Evolutionary conservation across 2,329 filamentous ascomycete species (phyloP).

Genomic region (Leptographium wingfieldii): DNA sequence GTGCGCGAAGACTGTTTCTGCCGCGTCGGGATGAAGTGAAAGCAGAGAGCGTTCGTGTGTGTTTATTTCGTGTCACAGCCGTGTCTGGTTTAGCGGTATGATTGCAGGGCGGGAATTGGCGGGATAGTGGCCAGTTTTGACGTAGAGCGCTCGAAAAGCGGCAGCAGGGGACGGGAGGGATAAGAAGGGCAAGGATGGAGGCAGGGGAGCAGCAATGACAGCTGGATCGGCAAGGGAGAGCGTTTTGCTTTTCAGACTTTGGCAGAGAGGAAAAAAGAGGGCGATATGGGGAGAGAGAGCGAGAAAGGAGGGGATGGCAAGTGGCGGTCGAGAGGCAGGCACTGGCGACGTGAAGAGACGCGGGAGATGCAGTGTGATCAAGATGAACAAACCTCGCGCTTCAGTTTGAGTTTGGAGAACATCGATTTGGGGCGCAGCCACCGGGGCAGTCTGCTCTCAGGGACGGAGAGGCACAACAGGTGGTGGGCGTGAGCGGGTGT

Average conservation of each 20-base stretch:
- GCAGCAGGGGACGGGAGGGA: neutral
- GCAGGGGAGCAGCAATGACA: neutral
- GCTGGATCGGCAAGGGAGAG: neutral
- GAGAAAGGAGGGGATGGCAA: neutral
- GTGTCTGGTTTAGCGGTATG: neutral
- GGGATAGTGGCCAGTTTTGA: neutral
- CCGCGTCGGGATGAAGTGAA: neutral
- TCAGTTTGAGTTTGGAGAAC: slow-evolving; percentile 17
- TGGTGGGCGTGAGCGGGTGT: neutral
- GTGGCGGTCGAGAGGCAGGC: too few species aligned
- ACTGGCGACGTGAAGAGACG: neutral
- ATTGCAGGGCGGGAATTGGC: neutral
- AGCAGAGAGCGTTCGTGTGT: neutral
- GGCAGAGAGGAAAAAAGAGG: neutral
- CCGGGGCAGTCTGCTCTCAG: neutral
- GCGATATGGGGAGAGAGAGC: neutral
- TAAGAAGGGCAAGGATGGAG: neutral
- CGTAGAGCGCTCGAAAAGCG: neutral
- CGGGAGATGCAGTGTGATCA: neutral
- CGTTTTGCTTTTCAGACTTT: neutral
- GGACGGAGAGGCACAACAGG: neutral
- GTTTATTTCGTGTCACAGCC: neutral
- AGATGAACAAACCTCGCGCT: slow-evolving; percentile 14
- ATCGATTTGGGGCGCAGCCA: slow-evolving; percentile 8
- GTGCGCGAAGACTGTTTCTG: too few species aligned